Conservation (phyloP, 140 eudicot species). For the Cichorium intybus region DNA sequence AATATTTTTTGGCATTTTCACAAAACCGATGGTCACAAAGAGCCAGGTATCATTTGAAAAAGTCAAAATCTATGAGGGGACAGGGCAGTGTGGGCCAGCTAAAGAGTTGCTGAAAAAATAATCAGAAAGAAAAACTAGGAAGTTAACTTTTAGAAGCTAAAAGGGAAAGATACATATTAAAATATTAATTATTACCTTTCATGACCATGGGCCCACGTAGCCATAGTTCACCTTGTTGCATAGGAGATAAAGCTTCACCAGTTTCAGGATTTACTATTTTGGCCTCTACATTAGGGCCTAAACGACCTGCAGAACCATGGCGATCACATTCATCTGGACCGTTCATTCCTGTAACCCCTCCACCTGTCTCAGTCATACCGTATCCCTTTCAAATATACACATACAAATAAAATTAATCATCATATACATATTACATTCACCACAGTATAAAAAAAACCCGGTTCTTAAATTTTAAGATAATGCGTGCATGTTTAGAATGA, state of each 20-base stretch:
- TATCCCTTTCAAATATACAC: conserved; percentile 47
- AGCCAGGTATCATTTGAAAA: no score
- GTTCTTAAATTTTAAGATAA: background rate
- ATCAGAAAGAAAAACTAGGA: background rate
- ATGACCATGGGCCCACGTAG: conserved; percentile 74
- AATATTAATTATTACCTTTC: conserved; percentile 87
- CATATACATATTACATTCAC: background rate
- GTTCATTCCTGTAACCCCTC: conserved; percentile 51
- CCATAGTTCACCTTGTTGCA: conserved; percentile 85
- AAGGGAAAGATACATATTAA: background rate
- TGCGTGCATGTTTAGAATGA: no score
- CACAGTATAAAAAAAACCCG: background rate
- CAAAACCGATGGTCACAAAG: no score
- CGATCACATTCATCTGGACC: conserved; percentile 55
- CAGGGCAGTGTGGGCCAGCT: no score
- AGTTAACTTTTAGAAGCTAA: conserved; percentile 1
- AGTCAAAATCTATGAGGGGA: no score
- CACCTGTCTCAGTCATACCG: conserved; percentile 90
- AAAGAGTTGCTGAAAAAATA: no score
- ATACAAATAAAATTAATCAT: background rate
- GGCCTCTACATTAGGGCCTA: conserved; percentile 59
- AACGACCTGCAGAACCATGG: conserved; percentile 81
- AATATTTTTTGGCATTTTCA: no score
- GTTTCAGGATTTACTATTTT: conserved; percentile 82
- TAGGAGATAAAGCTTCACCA: conserved; percentile 75